Evolutionary conservation across 148 eudicot genomes (phyloP), one percentile per base, ranked within the genome.

Genomic region (Vaccinium vitisidaea): DNA sequence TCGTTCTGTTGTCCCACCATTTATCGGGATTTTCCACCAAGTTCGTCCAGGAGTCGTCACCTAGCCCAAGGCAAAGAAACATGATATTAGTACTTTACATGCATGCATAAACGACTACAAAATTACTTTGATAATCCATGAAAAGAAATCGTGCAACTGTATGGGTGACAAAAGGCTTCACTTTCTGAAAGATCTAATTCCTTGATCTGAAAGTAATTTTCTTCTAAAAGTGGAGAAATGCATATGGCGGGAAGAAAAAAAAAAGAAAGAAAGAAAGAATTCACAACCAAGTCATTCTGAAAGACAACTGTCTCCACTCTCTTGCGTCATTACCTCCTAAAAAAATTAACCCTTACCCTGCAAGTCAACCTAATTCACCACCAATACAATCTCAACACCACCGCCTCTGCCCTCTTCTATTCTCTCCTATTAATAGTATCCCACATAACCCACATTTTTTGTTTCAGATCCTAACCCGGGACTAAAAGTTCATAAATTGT

Each of bases 1-100:
- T 16, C 25, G 30, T 56, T 80, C 94, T 87, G 55, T 90, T 88
- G 87, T 89, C 94, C 92, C 92, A 92, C 94, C 94, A 92, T 75
- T 86, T 85, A 48, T 56, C 53, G 48, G 91, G 91, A 84, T 90
- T 89, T 83, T 88, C 91, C 11, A 88, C 86, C 88, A 92, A 87
- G 80, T 86, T 75, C 71, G 84, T 89, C 94, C 94, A 90, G 59
- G 80, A 73, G 43, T 77, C 88, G 53, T 77, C 88, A 9, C 23
- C 77, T 79, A 52, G 46, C 80, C 52, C 84, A n/a, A 71, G 65
- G 32, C 27, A 71, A 53, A 54, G 46, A 5, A 74, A n/a, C 50
- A 13, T 25, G 49, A 75, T 13, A 53, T 78, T n/a, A 52, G 30
- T 19, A 25, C 46, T 36, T 6, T 2, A 7, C 27, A 50, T n/a